Base-by-base conservation (phyloP, 257 asterid species). In the Solanum ossicruentum region DNA sequence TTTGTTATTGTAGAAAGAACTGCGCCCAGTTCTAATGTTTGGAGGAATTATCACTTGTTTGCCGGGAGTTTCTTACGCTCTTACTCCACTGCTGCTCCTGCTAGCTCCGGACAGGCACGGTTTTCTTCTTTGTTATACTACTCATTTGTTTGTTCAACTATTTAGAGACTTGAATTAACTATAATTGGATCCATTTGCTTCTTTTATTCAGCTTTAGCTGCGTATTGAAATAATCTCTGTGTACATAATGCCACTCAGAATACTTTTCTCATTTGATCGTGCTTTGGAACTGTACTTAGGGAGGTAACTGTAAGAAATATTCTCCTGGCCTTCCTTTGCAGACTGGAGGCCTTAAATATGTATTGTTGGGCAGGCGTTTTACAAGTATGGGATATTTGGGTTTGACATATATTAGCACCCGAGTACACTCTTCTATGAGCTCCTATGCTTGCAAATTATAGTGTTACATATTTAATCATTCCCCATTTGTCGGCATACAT, bases 11-110 rank as follows among this genome's bases (percentile, higher is more conserved):
- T 65, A n/a, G 84, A 21, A 52, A 84, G 66, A 20, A 71, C 81
- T 12, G 84, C 84, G 10, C 72, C 54, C n/a, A 60, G 85, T 32
- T 61, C 85, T 79, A 21, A 66, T 36, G 41, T 58, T 88, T 20
- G 60, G 87, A 67, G 70, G 89, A 88, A 82, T 78, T 87, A 85
- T 79, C 51, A 81, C 54, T 78, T 67, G 3, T 77, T 60, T 26
- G 17, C 78, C 41, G 58, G 56, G 55, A 67, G 17, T 82, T 56
- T 83, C 43, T 23, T 85, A 54, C 94, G 96, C 85, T 82, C 89
- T 67, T 93, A 89, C 91, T 91, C 97, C 78, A 82, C 93, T 56
- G 79, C 93, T 71, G 85, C 95, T 61, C 83, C 91, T 66, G 83
- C 93, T 41, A 54, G 43, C 75, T 85, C 89, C 15, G 91, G 89